Evolutionary conservation across 129 eudicot species (phyloP), one percentile per base, ranked within the genome.

Genomic region (Sambucus nigra): DNA sequence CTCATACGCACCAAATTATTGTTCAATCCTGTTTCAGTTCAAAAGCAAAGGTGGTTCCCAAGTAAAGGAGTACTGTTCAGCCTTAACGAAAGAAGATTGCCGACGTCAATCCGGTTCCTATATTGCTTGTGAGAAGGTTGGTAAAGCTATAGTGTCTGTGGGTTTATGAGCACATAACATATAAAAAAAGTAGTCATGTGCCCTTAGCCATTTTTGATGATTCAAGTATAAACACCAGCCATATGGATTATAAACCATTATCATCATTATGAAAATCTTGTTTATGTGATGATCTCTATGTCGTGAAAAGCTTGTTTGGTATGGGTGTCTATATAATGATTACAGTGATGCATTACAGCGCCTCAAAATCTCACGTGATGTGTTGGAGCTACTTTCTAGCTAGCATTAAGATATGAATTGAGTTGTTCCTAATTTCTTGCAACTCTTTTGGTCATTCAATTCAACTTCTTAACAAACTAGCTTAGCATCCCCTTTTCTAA

Each of bases 21-120:
- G 25, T 25, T 38, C 25, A 22, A 51, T 63, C 47, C 72, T 53
- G 10, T 67, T 38, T 65, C 64, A 85, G 98, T 91, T 91, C 51
- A 85, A 82, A 69, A 91, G 89, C 71, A 85, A 85, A 85, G 95
- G 94, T 35, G 98, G 98, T 60, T 77, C 98, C 46, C 95, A 85
- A 82, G 86, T 91, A 10, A 85, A 91, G 67, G 95, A 91, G 54
- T 91, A 91, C 52, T 91, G 98, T 62, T 40, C 86, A 19, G 89
- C 98, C 38, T 73, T 91, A 51, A 91, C 98, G 0, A 91, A 91
- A 79, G 98, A 91, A 75, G 98, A 91, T 47, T 91, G 98, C 59
- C 69, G 94, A 40, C 95, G 87, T n/a, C 95, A 85, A 60, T 33
- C 95, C 55, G 94, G 88, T 50, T 91, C 95, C 35, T 91, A 66